Base-by-base conservation (phyloP, 1,139 yeast genomes). In the Debaryomyces psychrophilus region DNA sequence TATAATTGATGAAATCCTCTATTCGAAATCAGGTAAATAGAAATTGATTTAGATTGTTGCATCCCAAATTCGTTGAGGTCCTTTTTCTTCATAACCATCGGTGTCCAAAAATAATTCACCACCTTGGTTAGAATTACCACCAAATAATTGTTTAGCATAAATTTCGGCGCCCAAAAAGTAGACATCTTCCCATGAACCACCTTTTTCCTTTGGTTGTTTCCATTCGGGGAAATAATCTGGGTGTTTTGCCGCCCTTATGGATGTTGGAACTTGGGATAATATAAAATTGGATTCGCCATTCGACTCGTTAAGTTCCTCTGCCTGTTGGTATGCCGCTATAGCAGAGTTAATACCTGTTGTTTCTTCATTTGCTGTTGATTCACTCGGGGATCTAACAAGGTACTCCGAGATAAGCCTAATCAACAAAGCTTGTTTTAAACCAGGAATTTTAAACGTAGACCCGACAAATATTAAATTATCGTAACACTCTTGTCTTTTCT, bases 181-280 rank as follows among this genome's bases (percentile, higher is more conserved):
- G 27, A 69, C 69, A 55, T 89, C 93, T 51, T 87, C 85, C 81
- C 82, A 78, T 23, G 77, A 71, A 7, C 87, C 86, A 2, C 89
- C 90, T 41, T 50, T 57, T 35, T 70, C 76, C 57, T 73, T 73
- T 37, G 82, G 80, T 56, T 84, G 84, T 66, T 92, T 92, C 98
- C 98, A 93, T 57, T 90, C 97, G 1, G 96, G 90, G 68, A 93
- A 93, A 65, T 93, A 92, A 44, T 92, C 98, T 0, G 97, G 95
- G 61, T 82, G 78, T 57, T 85, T 86, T 27, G 85, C 83, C 44
- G 83, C 63, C 55, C 79, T 83, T 46, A 92, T 79, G 9, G 83
- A 74, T 17, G 84, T 82, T 14, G 98, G 98, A 1, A 86, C 92
- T 66, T 92, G 97, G 15, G 62, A 62, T 40, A 69, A 67, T 9